Base-by-base conservation (phyloP, 73 alveolate genomes). In the Paramecium caudatum region DNA sequence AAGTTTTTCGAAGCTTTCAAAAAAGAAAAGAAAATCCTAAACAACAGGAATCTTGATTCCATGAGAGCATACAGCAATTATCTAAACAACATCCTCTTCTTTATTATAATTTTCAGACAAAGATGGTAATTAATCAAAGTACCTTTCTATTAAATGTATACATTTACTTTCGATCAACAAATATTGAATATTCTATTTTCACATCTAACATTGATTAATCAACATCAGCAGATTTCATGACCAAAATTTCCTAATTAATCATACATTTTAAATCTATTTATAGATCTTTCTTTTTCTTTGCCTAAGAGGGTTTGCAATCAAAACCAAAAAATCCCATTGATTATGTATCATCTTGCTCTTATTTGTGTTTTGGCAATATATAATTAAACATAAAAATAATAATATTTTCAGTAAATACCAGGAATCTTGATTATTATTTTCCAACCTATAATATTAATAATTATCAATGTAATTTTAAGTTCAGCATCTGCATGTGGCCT, bases 21-120 rank as follows among this genome's bases (percentile, higher is more conserved):
- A 74, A 43, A 74, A 74, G 23, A 27, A 74, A 41, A 36, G 19
- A 43, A 74, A 41, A 39, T 74, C 88, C 32, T 36, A 74, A 41
- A 17, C 62, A 12, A 23, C 43, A 21, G 88, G 88, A 39, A 74
- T 74, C 43, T 74, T 74, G 1, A 74, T 43, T 16, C 88, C 88
- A 12, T 15, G 21, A 1, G 88, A 41, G 37, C 88, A 74, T 7
- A 74, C 50, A 8, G 17, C 83, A 16, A 65, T 33, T 10, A 65
- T n/a, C 34, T 30, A 33, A 0, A 36, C 83, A 33, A 36, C 25
- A 65, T 65, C 34, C 1, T 65, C 83, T 33, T 65, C 4, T 2
- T n/a, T 6, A 33, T 32, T 65, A 27, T 25, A 65, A 33, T 65
- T 36, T 0, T 10, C 33, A 32, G 27, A 13, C 5, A 65, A 15